Conservation (phyloP, 345 rosid genomes). For the Pugionium dolabratum region DNA sequence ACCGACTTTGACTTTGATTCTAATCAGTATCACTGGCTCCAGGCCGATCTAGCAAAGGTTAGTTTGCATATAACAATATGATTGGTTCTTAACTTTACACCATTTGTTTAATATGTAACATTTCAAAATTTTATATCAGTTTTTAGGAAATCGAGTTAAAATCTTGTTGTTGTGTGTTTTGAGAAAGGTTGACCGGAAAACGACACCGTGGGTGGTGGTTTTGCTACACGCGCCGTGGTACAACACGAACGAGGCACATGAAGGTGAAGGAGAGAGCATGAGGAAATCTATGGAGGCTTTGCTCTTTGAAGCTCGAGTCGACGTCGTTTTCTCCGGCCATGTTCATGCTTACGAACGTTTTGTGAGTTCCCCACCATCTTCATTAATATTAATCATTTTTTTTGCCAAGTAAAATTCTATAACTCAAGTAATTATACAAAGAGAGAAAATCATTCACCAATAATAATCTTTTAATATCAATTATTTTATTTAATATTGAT, state of each 20-base stretch:
- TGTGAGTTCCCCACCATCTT: conserved; percentile 45
- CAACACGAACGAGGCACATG: conserved; percentile 77
- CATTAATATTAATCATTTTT: neutral
- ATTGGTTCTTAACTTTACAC: no score
- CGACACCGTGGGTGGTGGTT: conserved; percentile 79
- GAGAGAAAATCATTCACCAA: no score
- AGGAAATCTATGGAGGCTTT: conserved; percentile 74
- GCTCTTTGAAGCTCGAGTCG: conserved; percentile 69
- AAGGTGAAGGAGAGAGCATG: conserved; percentile 94
- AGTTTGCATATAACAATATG: neutral
- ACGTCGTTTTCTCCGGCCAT: conserved; percentile 78
- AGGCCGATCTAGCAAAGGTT: conserved; percentile 54
- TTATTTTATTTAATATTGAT: neutral
- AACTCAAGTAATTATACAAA: neutral
- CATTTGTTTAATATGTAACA: neutral
- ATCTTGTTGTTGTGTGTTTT: neutral
- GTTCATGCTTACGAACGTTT: conserved; percentile 96
- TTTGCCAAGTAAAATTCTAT: neutral
- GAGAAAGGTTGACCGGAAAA: conserved; percentile 52
- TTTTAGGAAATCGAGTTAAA: neutral
- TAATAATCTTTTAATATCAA: no score
- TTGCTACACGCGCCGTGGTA: conserved; percentile 92
- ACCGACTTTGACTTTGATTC: conserved; percentile 59
- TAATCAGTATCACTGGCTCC: conserved; percentile 74
- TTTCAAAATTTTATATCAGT: neutral